Evolutionary conservation across 2,329 filamentous ascomycete species (phyloP).

Genomic region (Monilinia fructigena): DNA sequence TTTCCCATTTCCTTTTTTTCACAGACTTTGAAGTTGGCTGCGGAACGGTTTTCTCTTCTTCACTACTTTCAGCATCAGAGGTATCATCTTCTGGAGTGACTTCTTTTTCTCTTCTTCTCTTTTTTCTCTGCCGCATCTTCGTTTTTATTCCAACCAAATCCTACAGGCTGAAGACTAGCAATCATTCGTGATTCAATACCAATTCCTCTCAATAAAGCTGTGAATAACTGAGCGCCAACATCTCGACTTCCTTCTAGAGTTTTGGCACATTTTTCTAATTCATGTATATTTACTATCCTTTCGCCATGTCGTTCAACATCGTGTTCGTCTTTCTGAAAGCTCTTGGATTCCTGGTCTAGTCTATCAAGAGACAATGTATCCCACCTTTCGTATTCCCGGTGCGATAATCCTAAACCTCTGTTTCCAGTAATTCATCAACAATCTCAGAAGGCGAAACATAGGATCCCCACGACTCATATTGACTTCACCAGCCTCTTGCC

Average conservation of each 20-base stretch:
- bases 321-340: slow-evolving; percentile 61
- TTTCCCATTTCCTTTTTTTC: slow-evolving; percentile 27
- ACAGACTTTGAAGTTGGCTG: slow-evolving; percentile 29
- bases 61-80: slow-evolving; percentile 25
- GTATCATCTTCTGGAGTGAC: slow-evolving; percentile 44
- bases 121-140: slow-evolving; percentile 66
- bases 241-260: slow-evolving; percentile 79
- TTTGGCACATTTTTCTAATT: slow-evolving; percentile 68
- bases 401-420: slow-evolving; percentile 74
- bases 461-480: slow-evolving; percentile 85
- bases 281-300: slow-evolving; percentile 61
- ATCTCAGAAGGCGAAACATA: slow-evolving; percentile 70
- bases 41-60: slow-evolving; percentile 24
- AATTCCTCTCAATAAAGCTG: slow-evolving; percentile 75
- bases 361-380: slow-evolving; percentile 79
- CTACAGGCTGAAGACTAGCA: slow-evolving; percentile 78
- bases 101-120: slow-evolving; percentile 33
- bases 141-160: slow-evolving; percentile 85
- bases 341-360: slow-evolving; percentile 70
- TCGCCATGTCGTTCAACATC: slow-evolving; percentile 73
- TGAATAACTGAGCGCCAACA: slow-evolving; percentile 85
- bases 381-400: slow-evolving; percentile 82
- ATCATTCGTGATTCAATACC: slow-evolving; percentile 83
- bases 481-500: slow-evolving; percentile 65
- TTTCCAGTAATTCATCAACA: slow-evolving; percentile 83